Evolutionary conservation across 2,329 filamentous ascomycete species (phyloP), one percentile per base, ranked within the genome.

Genomic region (Claviceps digitariae): DNA sequence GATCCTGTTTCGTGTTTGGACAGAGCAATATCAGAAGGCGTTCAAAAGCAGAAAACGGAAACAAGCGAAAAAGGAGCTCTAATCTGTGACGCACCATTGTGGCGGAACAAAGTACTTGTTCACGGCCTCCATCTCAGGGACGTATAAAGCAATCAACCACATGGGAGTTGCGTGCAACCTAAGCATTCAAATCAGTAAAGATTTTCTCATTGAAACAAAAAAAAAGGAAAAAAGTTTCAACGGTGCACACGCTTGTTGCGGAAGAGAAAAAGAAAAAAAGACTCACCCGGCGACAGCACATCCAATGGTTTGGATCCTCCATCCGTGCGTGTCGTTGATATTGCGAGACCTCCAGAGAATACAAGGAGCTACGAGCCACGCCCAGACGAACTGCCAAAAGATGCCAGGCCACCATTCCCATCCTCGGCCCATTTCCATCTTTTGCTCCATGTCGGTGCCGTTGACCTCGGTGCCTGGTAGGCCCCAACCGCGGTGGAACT

Each of bases 351-450:
- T 73, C 73, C 76, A 84, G 2, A 85, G 48, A 23, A 55, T 20
- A n/a, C 38, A 53, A 4, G 54, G 54, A 12, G 54, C 54, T 2
- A 78, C 74, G 25, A 79, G 61, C 74, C 77, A 82, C 5, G 78
- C 72, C 79, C 79, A 84, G 55, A 78, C 63, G 46, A 81, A 70
- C 58, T 82, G 81, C 79, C 79, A 84, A 25, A 81, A 66, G 40
- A 80, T 72, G 0, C 76, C 78, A 2, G 78, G 78, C 67, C 78
- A 75, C 82, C 83, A 87, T 68, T 86, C 83, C 72, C 76, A 82
- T 2, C 83, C 82, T 20, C 69, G 62, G 48, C 66, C 64, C 59
- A 74, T 72, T 15, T 69, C 62, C 20, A 71, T 66, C 36, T 70
- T 67, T 41, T 73, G 68, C 45, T 78, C 73, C 53, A 74, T 72